A percentile compares a stretch with the other conserved stretches of the same genome.
These are phyloP conservation scores for Tetracladium setigerum DNA, from an alignment of 495 filamentous ascomycete genomes.

Conservation along the genomic window DNA sequence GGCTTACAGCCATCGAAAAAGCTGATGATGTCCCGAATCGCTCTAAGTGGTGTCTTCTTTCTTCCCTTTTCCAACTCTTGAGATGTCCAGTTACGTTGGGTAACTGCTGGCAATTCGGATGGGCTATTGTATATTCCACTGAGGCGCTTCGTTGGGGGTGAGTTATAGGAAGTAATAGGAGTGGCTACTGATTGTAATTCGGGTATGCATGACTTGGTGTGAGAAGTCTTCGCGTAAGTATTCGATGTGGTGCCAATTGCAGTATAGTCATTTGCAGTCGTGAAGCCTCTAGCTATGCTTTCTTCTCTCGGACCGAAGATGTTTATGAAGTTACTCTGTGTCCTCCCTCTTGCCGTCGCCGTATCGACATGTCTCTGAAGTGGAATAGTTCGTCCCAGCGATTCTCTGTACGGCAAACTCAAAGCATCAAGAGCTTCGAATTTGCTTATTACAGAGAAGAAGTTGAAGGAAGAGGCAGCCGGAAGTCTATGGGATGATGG, in stretches of 20 bases:
- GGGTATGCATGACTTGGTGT: too few species aligned
- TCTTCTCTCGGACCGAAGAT: conserved; percentile 5
- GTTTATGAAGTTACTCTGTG: background rate
- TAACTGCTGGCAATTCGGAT: too few species aligned
- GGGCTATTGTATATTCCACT: too few species aligned
- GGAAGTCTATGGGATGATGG: conserved; percentile 26
- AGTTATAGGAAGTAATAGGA: too few species aligned
- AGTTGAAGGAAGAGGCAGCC: conserved; percentile 15
- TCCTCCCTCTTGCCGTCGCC: background rate
- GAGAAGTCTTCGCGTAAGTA: too few species aligned
- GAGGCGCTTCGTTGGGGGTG: too few species aligned
- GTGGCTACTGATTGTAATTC: too few species aligned
- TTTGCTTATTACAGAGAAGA: conserved; percentile 31
- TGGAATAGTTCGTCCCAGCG: conserved; percentile 4
- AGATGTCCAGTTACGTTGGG: too few species aligned
- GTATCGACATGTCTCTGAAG: conserved; percentile 11
- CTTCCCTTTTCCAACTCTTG: too few species aligned
- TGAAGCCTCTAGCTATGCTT: background rate
- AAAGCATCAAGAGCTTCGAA: conserved; percentile 33
- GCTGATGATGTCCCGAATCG: conserved; percentile 10
- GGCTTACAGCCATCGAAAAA: conserved; percentile 14
- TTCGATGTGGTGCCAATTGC: too few species aligned
- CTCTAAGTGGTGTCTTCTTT: background rate
- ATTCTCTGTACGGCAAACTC: conserved; percentile 14
- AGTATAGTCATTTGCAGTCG: too few species aligned